Base-by-base conservation (phyloP, 1,139 yeast genomes). In the Saccharomyces pastorianus region DNA sequence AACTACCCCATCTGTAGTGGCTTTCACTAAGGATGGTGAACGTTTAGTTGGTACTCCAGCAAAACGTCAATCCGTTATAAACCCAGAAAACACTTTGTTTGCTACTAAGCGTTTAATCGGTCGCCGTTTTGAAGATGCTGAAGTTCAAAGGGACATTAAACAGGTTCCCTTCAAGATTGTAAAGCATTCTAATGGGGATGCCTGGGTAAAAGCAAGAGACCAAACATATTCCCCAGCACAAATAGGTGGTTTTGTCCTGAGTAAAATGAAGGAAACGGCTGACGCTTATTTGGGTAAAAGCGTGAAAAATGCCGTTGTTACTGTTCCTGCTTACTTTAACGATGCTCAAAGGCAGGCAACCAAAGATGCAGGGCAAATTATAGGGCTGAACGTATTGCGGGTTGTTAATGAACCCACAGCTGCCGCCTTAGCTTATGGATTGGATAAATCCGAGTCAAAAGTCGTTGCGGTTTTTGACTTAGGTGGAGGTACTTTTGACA, bases 401-500 rank as follows among this genome's bases (percentile, higher is more conserved):
- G 97, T 91, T 65, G 96, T 91, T 64, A 93, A 91, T 80, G 99
- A 91, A 79, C 98, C 98, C 70, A 91, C 99, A 64, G 98, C 99
- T 60, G 99, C 98, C 64, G 98, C 98, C 56, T 79, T 91, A 67
- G 99, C 99, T 59, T 93, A 91, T 74, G 98, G 98, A 76, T 80
- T 91, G 65, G 98, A 91, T 74, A 86, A 87, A 76, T 81, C 86
- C 62, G 84, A 82, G 67, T 88, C 87, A 76, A 88, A 89, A 79
- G 87, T 89, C 70, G 95, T 91, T 60, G 85, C 95, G 66, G 93
- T 91, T 67, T 91, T 90, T 77, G 98, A 91, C 77, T 84, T 91
- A 73, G 98, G 98, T 82, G 98, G 98, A 79, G 98, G 98, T 80
- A 91, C 98, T 68, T 91, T 91, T 75, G 98, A 91, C 86, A 96